A percentile compares a stretch with the other conserved stretches of the same genome.
Conservation (phyloP, 768 basidiomycete species). For the Phlegmacium glaucopus region DNA sequence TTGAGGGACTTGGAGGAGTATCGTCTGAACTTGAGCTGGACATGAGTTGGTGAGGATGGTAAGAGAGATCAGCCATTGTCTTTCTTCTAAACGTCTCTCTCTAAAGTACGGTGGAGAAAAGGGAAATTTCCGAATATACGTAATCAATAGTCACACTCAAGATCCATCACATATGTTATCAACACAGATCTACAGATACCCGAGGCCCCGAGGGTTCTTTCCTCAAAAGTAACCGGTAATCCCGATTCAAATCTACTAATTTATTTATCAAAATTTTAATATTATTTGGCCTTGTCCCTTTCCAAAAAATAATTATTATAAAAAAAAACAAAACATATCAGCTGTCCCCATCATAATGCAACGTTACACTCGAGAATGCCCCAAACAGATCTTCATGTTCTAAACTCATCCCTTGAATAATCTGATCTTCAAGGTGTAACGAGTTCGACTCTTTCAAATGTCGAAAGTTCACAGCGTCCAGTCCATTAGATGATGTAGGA, state of each 20-base stretch:
- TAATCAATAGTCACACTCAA: slow-evolving; percentile 27
- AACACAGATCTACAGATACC: slow-evolving; percentile 30
- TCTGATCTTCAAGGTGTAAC: slow-evolving; percentile 79
- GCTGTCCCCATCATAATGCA: slow-evolving; percentile 76
- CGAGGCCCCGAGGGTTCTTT: slow-evolving; percentile 39
- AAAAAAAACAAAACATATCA: slow-evolving; percentile 1
- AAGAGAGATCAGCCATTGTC: slow-evolving; percentile 57
- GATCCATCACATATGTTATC: slow-evolving; percentile 14
- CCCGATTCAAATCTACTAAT: neutral
- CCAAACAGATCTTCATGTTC: slow-evolving; percentile 67
- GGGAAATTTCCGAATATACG: slow-evolving; percentile 42
- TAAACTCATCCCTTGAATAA: slow-evolving; percentile 37
- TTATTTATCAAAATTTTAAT: slow-evolving; percentile 4
- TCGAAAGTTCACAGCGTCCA: slow-evolving; percentile 88
- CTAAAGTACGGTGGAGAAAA: slow-evolving; percentile 41
- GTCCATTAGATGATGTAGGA: slow-evolving; percentile 71
- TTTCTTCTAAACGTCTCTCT: slow-evolving; percentile 23
- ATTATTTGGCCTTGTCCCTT: neutral
- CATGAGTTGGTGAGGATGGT: slow-evolving; percentile 28
- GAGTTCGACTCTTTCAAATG: slow-evolving; percentile 87
- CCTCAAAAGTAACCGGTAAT: too few species aligned
- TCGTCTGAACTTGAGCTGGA: slow-evolving; percentile 20
- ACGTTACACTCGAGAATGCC: slow-evolving; percentile 87
- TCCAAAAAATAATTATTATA: too few species aligned
- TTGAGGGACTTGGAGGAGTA: slow-evolving; percentile 39